phyloP scores from a whole-genome alignment of 352 stramenopile species.

The Phytophthora litchii region DNA sequence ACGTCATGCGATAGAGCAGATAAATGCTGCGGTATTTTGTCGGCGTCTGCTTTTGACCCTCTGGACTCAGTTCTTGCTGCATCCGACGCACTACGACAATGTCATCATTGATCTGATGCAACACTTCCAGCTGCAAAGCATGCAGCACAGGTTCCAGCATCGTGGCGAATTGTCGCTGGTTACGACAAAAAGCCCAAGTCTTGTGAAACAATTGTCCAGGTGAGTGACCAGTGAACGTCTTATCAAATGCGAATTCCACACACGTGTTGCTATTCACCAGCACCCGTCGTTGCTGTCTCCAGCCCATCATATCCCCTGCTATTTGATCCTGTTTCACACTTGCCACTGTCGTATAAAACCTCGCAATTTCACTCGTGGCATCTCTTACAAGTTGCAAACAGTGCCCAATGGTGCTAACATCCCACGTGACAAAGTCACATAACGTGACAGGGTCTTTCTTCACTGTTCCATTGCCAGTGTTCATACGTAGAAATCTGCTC shows the following conservation, averaged over 20 bases:
- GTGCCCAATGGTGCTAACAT: constrained; percentile 32
- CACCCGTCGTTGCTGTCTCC: constrained; percentile 24
- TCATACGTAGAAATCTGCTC: constrained; percentile 24
- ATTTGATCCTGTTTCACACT: neutral
- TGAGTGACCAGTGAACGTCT: constrained; percentile 20
- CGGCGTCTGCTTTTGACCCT: constrained; percentile 23
- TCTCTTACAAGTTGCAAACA: constrained; percentile 38
- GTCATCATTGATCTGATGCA: constrained; percentile 42
- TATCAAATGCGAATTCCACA: constrained; percentile 41
- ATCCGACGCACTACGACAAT: constrained; percentile 44
- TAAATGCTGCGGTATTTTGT: constrained; percentile 46
- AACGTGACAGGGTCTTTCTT: constrained; percentile 35
- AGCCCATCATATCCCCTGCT: constrained; percentile 34
- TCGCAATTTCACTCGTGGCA: constrained; percentile 29
- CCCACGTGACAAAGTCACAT: constrained; percentile 47
- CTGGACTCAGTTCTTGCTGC: constrained; percentile 33
- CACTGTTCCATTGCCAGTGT: neutral
- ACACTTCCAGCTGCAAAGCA: constrained; percentile 36
- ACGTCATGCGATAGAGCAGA: constrained; percentile 39
- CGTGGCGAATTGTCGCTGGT: constrained; percentile 31
- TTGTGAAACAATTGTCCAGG: constrained; percentile 33
- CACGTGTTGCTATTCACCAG: constrained; percentile 24
- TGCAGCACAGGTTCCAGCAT: constrained; percentile 31
- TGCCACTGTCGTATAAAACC: constrained; percentile 25
- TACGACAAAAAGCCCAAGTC: constrained; percentile 39